phyloP scores from a whole-genome alignment of 2,329 filamentous ascomycete species.

The Pyrenochaeta sp. region DNA sequence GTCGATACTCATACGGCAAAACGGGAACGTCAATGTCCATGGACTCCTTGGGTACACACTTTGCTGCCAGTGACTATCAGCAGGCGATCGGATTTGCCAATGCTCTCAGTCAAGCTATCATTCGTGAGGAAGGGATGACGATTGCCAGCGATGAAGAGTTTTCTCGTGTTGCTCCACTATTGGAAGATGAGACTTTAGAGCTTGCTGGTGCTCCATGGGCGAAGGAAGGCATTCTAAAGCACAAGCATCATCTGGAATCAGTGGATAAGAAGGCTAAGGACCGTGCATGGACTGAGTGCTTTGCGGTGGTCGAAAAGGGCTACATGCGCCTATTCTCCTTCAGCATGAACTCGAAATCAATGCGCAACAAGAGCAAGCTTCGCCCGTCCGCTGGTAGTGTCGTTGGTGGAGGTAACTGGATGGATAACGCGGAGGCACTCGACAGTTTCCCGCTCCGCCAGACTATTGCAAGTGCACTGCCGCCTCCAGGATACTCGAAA shows the following conservation, averaged over 20 bases:
- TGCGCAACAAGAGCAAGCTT: conserved; percentile 70
- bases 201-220: conserved; percentile 96
- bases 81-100: conserved; percentile 98
- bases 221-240: conserved; percentile 93
- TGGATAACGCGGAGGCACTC: conserved; percentile 90
- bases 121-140: conserved; percentile 78
- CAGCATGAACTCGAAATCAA: conserved; percentile 75
- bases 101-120: conserved; percentile 94
- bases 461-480: conserved; percentile 88
- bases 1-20: conserved; percentile 88
- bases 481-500: conserved; percentile 91
- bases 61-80: conserved; percentile 82
- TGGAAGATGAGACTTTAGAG: conserved; percentile 92
- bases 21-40: conserved; percentile 92
- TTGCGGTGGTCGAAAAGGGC: conserved; percentile 94
- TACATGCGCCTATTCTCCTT: conserved; percentile 96
- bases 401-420: conserved; percentile 97
- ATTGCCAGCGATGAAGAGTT: conserved; percentile 65
- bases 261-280: conserved; percentile 93
- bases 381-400: conserved; percentile 66
- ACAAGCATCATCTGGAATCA: conserved; percentile 94
- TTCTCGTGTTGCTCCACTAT: conserved; percentile 67
- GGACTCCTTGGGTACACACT: conserved; percentile 83
- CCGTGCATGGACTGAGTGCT: conserved; percentile 92
- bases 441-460: conserved; percentile 89